Base-by-base conservation (phyloP, 2,329 filamentous ascomycete species). In the Fonsecaea monophora region DNA sequence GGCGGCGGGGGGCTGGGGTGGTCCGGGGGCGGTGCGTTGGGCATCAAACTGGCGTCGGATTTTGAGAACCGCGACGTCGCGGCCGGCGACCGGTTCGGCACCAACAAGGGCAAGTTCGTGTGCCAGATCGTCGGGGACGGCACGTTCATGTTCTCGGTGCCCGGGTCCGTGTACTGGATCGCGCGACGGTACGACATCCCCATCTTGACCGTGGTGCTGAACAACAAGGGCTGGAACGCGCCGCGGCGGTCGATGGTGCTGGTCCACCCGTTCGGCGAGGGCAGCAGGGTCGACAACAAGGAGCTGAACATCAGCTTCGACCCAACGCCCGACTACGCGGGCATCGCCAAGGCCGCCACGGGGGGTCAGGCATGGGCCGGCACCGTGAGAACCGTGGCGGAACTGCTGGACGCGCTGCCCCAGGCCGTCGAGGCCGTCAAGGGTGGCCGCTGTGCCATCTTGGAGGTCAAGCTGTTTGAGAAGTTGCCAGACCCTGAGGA, bases 1-100 rank as follows among this genome's bases (percentile, higher is more conserved):
- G 91, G 91, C 1, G 91, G 90, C 0, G 91, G 90, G 13, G 92
- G 92, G 1, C 86, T 94, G 0, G 91, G 91, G 1, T 94, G 91
- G 91, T 91, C 88, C 10, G 91, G 91, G 13, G 91, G 92, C 13
- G 91, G 82, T 60, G 89, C 90, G 0, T 77, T 94, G 2, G 92
- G 91, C 1, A 89, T 94, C 74, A 93, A 94, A 75, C 84, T 94
- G 7, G 92, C 90, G 0, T 82, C 83, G 0, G 84, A 89, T 58
- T 77, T 77, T 2, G 77, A 83, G 67, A 79, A 83, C 40, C 82
- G 84, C 7, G 83, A 81, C 0, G 2, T 57, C 3, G 34, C 34
- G 2, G 42, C 58, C 3, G 62, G 62, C 9, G 62, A 68, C 48
- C 48, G 48, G 4, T 50, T 42, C 25, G 70, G 70, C 21, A 75